Percentiles rank a stretch among this genome's conserved stretches.
Evolutionary conservation across 2,329 filamentous ascomycete genomes (phyloP).

Genomic region (Ophiostoma angusticollis): DNA sequence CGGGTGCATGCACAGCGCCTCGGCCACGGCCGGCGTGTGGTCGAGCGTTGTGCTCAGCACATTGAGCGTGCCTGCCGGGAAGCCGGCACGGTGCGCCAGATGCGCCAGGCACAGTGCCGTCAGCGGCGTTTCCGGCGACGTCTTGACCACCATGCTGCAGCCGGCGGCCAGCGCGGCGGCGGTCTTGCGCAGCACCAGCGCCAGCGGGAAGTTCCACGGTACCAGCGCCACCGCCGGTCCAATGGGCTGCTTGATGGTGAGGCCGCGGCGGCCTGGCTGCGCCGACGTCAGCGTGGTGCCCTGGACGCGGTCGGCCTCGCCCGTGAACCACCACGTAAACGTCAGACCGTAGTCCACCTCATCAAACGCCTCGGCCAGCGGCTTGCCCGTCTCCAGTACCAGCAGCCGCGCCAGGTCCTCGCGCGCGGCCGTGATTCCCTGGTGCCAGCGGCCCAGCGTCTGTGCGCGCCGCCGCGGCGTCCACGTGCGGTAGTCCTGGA

Average conservation of each 20-base stretch:
- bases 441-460: constrained; percentile 25
- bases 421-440: constrained; percentile 22
- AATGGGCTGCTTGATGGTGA: constrained; percentile 65
- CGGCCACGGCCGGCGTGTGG: constrained; percentile 31
- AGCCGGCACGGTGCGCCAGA: constrained; percentile 57
- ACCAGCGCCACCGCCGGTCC: too few relatives aligned
- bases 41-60: constrained; percentile 32
- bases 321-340: constrained; percentile 45
- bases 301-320: constrained; percentile 36
- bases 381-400: constrained; percentile 43
- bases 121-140: constrained; percentile 66
- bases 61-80: constrained; percentile 58
- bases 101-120: constrained; percentile 57
- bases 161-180: too few relatives aligned
- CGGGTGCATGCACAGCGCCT: constrained; percentile 33
- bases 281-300: constrained; percentile 49
- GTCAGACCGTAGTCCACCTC: constrained; percentile 43
- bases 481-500: constrained; percentile 26
- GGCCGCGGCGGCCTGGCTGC: constrained; percentile 48
- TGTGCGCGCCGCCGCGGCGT: constrained; percentile 24
- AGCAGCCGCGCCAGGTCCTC: constrained; percentile 28
- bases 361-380: constrained; percentile 37
- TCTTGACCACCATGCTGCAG: too few relatives aligned
- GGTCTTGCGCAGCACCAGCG: too few relatives aligned
- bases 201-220: too few relatives aligned